Conservation (phyloP, 192 early-diverging fungal species). For the Umbelopsis isabellina region DNA sequence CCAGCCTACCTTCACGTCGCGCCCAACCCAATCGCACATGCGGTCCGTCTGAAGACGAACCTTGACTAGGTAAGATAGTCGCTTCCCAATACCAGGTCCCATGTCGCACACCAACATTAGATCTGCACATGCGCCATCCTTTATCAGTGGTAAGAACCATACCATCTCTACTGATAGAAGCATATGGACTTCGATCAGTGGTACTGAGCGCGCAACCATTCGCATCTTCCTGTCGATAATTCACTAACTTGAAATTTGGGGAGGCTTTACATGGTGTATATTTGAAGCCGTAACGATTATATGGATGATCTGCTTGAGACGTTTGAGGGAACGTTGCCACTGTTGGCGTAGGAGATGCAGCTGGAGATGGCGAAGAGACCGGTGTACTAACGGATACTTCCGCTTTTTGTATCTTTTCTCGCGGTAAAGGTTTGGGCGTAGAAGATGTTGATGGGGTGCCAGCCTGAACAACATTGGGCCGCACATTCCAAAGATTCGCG, state of each 20-base stretch:
- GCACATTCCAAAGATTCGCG: constrained; percentile 63
- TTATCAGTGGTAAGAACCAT: constrained; percentile 61
- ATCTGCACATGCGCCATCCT: constrained; percentile 67
- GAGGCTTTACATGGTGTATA: constrained; percentile 62
- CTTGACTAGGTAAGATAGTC: constrained; percentile 42
- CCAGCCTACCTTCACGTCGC: constrained; percentile 57
- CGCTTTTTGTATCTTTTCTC: constrained; percentile 37
- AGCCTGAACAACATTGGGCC: constrained; percentile 47
- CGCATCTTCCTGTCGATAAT: constrained; percentile 54
- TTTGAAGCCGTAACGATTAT: constrained; percentile 62
- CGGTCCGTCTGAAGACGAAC: constrained; percentile 42
- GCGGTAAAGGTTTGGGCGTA: constrained; percentile 7
- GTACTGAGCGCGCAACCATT: constrained; percentile 51
- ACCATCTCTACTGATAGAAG: constrained; percentile 58
- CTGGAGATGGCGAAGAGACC: constrained; percentile 27
- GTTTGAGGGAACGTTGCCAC: constrained; percentile 8
- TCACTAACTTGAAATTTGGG: constrained; percentile 44
- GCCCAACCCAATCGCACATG: constrained; percentile 71
- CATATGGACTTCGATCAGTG: constrained; percentile 63
- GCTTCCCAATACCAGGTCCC: constrained; percentile 70
- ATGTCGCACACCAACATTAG: constrained; percentile 61
- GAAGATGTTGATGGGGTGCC: background rate
- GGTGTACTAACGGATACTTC: constrained; percentile 22
- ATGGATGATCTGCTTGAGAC: constrained; percentile 52
- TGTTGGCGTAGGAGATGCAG: constrained; percentile 10